These are phyloP conservation scores for Fusarium sp. DNA, from an alignment of 2,329 filamentous ascomycete genomes.

Conservation along the genomic window DNA sequence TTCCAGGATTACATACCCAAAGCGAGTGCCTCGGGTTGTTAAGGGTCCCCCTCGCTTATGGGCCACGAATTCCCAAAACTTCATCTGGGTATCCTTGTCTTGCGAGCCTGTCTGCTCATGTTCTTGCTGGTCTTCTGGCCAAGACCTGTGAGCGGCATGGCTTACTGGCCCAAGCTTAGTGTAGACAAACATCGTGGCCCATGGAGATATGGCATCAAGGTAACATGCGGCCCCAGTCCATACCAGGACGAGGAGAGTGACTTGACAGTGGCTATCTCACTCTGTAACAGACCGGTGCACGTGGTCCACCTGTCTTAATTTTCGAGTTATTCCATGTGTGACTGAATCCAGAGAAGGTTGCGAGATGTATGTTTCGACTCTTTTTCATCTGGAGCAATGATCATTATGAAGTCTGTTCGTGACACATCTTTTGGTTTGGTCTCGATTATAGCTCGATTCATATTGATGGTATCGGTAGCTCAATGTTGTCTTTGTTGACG, in stretches of 20 bases:
- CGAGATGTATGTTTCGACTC: constrained; percentile 23
- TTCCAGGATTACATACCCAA: constrained; percentile 40
- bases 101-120: constrained; percentile 20
- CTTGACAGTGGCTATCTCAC: constrained; percentile 19
- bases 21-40: constrained; percentile 22
- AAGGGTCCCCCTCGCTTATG: constrained; percentile 33
- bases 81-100: constrained; percentile 26
- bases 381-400: constrained; percentile 25
- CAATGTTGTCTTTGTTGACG: constrained; percentile 25
- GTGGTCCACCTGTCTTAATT: constrained; percentile 22
- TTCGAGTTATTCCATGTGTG: constrained; percentile 29
- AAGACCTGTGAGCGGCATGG: constrained; percentile 37
- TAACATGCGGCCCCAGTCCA: constrained; percentile 22
- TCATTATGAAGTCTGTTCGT: constrained; percentile 15
- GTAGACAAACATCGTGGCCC: constrained; percentile 36
- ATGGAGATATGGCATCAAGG: constrained; percentile 26
- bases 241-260: constrained; percentile 17
- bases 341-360: constrained; percentile 12
- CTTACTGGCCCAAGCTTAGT: constrained; percentile 39
- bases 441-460: constrained; percentile 18
- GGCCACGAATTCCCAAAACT: constrained; percentile 24
- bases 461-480: constrained; percentile 3
- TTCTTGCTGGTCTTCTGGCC: constrained; percentile 31
- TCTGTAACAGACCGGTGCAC: constrained; percentile 30
- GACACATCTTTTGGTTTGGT: background rate